These are phyloP conservation scores for Globisporangium apiculatum DNA, from an alignment of 352 stramenopile species.

Conservation along the genomic window DNA sequence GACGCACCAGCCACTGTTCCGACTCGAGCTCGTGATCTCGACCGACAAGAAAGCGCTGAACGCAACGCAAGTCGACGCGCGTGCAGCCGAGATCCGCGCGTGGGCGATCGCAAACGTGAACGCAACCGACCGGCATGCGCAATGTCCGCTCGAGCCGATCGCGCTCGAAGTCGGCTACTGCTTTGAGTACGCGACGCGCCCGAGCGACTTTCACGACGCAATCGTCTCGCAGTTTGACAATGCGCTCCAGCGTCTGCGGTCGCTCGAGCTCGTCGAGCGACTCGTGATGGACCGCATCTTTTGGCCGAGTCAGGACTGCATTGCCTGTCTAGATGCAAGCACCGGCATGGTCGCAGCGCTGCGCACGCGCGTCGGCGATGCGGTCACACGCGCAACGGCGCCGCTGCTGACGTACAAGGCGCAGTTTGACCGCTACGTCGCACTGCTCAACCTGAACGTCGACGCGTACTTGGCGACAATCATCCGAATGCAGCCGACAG, in stretches of 20 bases:
- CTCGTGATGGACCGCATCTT: constrained; percentile 94
- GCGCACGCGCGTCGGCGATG: constrained; percentile 36
- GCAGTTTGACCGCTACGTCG: constrained; percentile 80
- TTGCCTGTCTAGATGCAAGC: constrained; percentile 71
- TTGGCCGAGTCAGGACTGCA: constrained; percentile 90
- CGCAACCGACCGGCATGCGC: constrained; percentile 22
- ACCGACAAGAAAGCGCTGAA: constrained; percentile 48
- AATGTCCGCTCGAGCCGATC: constrained; percentile 54
- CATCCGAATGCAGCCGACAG: constrained; percentile 33
- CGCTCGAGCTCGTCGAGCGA: constrained; percentile 87
- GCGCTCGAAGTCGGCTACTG: constrained; percentile 31
- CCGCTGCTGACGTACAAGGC: constrained; percentile 73
- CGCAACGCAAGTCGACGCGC: constrained; percentile 37
- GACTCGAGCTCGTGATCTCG: constrained; percentile 67
- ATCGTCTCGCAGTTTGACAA: constrained; percentile 78
- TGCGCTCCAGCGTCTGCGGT: constrained; percentile 69
- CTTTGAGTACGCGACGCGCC: constrained; percentile 77
- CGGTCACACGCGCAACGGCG: constrained; percentile 33
- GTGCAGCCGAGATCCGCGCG: constrained; percentile 48
- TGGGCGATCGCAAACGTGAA: constrained; percentile 51
- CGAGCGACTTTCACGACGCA: constrained; percentile 58
- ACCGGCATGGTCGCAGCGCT: constrained; percentile 54
- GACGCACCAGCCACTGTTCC: constrained; percentile 61
- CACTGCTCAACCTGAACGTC: constrained; percentile 89
- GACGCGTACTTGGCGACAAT: constrained; percentile 69